Conservation (phyloP, 2,329 filamentous ascomycete genomes). For the Sclerotinia trifoliorum region DNA sequence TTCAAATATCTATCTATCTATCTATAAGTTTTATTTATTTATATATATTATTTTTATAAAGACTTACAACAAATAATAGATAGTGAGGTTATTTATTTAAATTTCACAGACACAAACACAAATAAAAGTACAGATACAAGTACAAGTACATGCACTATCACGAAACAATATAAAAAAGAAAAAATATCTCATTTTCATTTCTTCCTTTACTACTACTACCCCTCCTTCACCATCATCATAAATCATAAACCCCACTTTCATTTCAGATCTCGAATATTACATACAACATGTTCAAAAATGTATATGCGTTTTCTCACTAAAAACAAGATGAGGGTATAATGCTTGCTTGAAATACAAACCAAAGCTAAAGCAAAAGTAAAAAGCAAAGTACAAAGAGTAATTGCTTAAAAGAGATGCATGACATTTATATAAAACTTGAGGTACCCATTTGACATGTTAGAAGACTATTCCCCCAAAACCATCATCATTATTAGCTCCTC, state of each 20-base stretch:
- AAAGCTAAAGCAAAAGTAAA: slow-evolving; percentile 2
- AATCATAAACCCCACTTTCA: slow-evolving; percentile 13
- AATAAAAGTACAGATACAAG: too few species aligned
- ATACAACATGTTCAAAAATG: slow-evolving; percentile 4
- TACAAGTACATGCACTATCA: too few species aligned
- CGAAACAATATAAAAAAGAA: too few species aligned
- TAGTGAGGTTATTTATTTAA: too few species aligned
- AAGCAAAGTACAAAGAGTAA: not conserved
- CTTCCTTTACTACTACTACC: too few species aligned
- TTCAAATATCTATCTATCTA: too few species aligned
- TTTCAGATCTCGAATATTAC: slow-evolving; percentile 3
- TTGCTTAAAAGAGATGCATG: not conserved
- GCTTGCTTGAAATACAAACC: slow-evolving; percentile 2
- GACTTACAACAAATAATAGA: too few species aligned
- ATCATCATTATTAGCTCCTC: slow-evolving; percentile 22
- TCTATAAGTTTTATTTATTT: too few species aligned
- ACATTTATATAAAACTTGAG: slow-evolving; percentile 9
- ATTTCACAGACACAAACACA: too few species aligned
- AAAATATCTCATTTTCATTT: too few species aligned
- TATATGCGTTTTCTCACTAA: not conserved
- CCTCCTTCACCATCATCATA: not conserved
- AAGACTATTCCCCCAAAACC: slow-evolving; percentile 9
- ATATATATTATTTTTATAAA: too few species aligned
- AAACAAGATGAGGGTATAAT: slow-evolving; percentile 15
- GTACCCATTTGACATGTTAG: slow-evolving; percentile 7